These are phyloP conservation scores for Geotrichum histeridarum DNA, from an alignment of 1,139 yeast species.

Conservation along the genomic window DNA sequence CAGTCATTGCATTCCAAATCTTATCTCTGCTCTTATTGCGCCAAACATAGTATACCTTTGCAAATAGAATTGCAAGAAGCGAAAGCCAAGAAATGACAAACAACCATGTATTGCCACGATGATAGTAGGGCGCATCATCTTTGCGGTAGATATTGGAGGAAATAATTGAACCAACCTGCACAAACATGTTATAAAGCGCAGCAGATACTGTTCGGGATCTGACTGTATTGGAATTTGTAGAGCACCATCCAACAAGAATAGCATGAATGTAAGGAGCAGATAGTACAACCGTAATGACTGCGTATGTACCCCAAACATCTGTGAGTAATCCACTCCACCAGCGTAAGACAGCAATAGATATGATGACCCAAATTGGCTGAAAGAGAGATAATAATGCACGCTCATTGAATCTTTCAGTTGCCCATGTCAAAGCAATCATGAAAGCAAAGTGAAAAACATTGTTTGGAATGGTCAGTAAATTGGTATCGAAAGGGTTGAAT, in stretches of 20 bases:
- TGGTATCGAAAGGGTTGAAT: constrained; percentile 51
- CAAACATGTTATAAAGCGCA: constrained; percentile 58
- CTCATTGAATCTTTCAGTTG: constrained; percentile 45
- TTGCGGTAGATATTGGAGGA: constrained; percentile 52
- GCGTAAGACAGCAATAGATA: constrained; percentile 43
- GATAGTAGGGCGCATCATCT: constrained; percentile 55
- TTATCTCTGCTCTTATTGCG: constrained; percentile 44
- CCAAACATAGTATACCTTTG: constrained; percentile 42
- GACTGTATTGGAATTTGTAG: constrained; percentile 57
- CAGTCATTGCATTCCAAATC: constrained; percentile 47
- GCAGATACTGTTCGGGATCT: constrained; percentile 56
- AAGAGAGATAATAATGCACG: constrained; percentile 30
- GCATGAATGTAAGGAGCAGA: constrained; percentile 49
- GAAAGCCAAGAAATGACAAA: constrained; percentile 40
- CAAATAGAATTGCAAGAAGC: constrained; percentile 23
- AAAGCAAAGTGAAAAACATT: constrained; percentile 41
- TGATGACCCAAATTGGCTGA: constrained; percentile 39
- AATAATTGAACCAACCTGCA: constrained; percentile 52
- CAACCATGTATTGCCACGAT: constrained; percentile 48
- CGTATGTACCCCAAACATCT: constrained; percentile 50
- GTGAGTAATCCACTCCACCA: constrained; percentile 48
- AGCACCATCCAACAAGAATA: constrained; percentile 55
- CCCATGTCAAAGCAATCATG: constrained; percentile 37
- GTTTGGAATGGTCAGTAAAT: constrained; percentile 51
- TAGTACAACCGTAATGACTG: constrained; percentile 42